These are phyloP conservation scores for Xylariales sp. DNA, from an alignment of 2,329 filamentous ascomycete genomes.

Conservation along the genomic window DNA sequence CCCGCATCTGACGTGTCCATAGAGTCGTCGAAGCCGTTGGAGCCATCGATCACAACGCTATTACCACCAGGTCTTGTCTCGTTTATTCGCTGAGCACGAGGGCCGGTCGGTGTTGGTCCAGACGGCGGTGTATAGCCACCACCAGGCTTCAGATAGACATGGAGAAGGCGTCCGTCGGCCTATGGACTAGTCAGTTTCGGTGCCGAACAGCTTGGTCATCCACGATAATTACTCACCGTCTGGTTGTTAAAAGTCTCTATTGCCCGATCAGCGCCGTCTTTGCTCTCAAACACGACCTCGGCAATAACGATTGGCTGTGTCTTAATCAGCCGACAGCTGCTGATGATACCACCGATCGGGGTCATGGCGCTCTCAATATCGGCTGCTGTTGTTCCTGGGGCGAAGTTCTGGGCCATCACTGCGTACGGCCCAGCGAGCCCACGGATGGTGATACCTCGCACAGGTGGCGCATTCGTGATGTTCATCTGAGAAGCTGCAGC, in stretches of 20 bases:
- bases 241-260: conserved; percentile 75
- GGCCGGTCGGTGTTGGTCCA: conserved; percentile 13
- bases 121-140: conserved; percentile 25
- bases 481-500: conserved; percentile 17
- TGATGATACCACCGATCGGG: conserved; percentile 65
- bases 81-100: conserved; percentile 23
- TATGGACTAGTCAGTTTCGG: conserved; percentile 21
- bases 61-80: conserved; percentile 26
- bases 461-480: conserved; percentile 28
- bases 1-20: conserved; percentile 32
- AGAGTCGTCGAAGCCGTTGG: conserved; percentile 48
- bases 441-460: conserved; percentile 58
- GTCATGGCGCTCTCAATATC: conserved; percentile 80
- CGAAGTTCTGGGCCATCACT: conserved; percentile 77
- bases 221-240: conserved; percentile 48
- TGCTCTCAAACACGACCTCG: conserved; percentile 70
- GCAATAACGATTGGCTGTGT: conserved; percentile 68
- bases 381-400: conserved; percentile 72
- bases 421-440: conserved; percentile 69
- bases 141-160: conserved; percentile 65
- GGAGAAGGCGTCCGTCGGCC: conserved; percentile 71
- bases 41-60: conserved; percentile 47
- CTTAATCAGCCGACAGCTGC: conserved; percentile 64
- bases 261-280: conserved; percentile 68
- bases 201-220: too few relatives aligned